A percentile compares a stretch with the other conserved stretches of the same genome.
phyloP scores from a whole-genome alignment of 768 basidiomycete genomes.

The Kondoa subrosea region DNA sequence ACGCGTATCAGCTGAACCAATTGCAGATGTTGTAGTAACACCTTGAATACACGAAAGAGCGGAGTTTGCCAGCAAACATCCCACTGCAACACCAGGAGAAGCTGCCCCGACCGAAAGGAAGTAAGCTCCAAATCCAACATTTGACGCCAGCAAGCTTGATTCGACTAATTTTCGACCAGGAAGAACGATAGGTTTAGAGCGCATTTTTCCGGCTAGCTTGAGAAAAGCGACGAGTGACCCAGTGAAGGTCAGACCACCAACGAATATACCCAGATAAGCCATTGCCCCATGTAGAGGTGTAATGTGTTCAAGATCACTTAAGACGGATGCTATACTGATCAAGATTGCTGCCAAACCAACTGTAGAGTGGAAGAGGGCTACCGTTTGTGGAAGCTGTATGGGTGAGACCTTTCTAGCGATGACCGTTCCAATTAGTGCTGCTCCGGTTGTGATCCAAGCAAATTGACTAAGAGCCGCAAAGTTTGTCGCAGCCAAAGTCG shows the following conservation, averaged over 20 bases:
- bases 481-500: slow-evolving; percentile 66
- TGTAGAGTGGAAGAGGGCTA: slow-evolving; percentile 65
- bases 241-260: slow-evolving; percentile 76
- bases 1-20: slow-evolving; percentile 90
- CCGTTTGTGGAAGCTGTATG: slow-evolving; percentile 73
- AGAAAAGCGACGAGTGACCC: slow-evolving; percentile 79
- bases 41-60: slow-evolving; percentile 68
- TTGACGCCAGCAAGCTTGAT: slow-evolving; percentile 50
- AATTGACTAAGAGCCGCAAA: slow-evolving; percentile 66
- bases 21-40: slow-evolving; percentile 67
- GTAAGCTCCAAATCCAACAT: slow-evolving; percentile 55
- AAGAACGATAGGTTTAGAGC: slow-evolving; percentile 52
- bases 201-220: slow-evolving; percentile 67
- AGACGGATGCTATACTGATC: slow-evolving; percentile 65
- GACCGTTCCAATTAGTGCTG: slow-evolving; percentile 50
- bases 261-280: slow-evolving; percentile 69
- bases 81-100: slow-evolving; percentile 57
- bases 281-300: slow-evolving; percentile 61
- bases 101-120: slow-evolving; percentile 55
- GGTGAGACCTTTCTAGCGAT: slow-evolving; percentile 70
- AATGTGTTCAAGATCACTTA: slow-evolving; percentile 50
- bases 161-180: slow-evolving; percentile 68
- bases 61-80: slow-evolving; percentile 56
- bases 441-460: slow-evolving; percentile 56
- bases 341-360: slow-evolving; percentile 78